Base-by-base conservation (phyloP, 805 yeast genomes). In the Yarrowia sp. region DNA sequence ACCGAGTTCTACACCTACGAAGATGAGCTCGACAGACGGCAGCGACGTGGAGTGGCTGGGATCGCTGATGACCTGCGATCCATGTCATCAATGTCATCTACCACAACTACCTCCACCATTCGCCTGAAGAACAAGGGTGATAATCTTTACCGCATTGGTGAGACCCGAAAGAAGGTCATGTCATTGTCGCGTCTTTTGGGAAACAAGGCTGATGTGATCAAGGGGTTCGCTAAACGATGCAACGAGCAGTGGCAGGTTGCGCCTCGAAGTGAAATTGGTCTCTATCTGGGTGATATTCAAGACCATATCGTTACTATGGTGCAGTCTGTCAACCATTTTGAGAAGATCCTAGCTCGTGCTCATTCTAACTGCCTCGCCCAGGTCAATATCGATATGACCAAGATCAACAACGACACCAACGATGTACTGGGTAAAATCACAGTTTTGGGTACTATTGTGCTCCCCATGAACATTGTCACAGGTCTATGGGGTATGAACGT, bases 401-500 rank as follows among this genome's bases (percentile, higher is more conserved):
- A 86, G 72, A 97, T 92, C 13, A 94, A 92, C 75, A 94, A 94
- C 69, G 97, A 93, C 68, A 93, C 96, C 84, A 94, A 94, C 73
- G 98, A 94, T 72, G 96, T 92, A 1, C 80, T 93, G 69, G 96
- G 97, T 10, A 90, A 92, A 72, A 90, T 93, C 62, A 90, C 98
- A 3, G 86, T 92, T 41, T 75, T 93, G 65, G 99, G 98, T 81
- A 90, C 98, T 0, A 90, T 94, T 62, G 97, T 94, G 19, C 77
- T 94, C 63, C 99, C 99, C 3, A 83, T 94, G 82, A 94, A 94
- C 71, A 90, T 94, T 62, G 87, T 94, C 21, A 94, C 99, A 0
- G 99, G 99, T 19, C 76, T 94, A 49, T 94, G 98, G 98, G 99
- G 99, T 62, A 94, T 94, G 99, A 94, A 94, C 76, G 96, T 94